Evolutionary conservation across 2,329 filamentous ascomycete species (phyloP).

Genomic region (Pyrenochaeta sp.): DNA sequence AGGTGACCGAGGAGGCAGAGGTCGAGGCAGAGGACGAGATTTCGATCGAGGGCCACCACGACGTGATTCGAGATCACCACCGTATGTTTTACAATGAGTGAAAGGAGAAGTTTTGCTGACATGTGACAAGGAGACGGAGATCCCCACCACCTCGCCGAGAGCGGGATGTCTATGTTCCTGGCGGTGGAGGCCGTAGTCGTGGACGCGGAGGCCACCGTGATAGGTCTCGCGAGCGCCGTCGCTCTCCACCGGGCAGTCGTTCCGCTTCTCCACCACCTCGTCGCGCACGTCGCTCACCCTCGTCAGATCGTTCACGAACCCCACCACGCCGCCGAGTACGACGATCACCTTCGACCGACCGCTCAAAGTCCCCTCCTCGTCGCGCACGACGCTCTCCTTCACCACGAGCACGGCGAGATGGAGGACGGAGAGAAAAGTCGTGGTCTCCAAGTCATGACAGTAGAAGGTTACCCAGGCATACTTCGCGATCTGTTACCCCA

Average conservation of each 20-base stretch:
- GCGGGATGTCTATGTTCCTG: slow-evolving; percentile 66
- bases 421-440: slow-evolving; percentile 32
- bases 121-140: slow-evolving; percentile 54
- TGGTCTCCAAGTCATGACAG: slow-evolving; percentile 43
- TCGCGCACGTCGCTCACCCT: slow-evolving; percentile 36
- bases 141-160: slow-evolving; percentile 60
- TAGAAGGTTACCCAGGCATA: slow-evolving; percentile 45
- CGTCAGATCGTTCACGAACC: slow-evolving; percentile 51
- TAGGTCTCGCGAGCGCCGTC: slow-evolving; percentile 42
- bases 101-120: slow-evolving; percentile 19
- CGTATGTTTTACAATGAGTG: slow-evolving; percentile 26
- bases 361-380: slow-evolving; percentile 38
- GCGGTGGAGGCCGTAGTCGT: slow-evolving; percentile 47
- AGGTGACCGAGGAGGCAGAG: slow-evolving; percentile 56
- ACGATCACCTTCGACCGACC: slow-evolving; percentile 47
- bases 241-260: slow-evolving; percentile 41
- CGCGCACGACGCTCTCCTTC: slow-evolving; percentile 26
- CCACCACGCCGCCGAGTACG: slow-evolving; percentile 45
- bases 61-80: slow-evolving; percentile 62
- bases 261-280: slow-evolving; percentile 38
- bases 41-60: slow-evolving; percentile 58
- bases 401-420: slow-evolving; percentile 21
- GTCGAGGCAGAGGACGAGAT: slow-evolving; percentile 52
- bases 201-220: slow-evolving; percentile 49
- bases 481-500: slow-evolving; percentile 59